A percentile compares a stretch with the other conserved stretches of the same genome.
phyloP scores from a whole-genome alignment of 2,329 filamentous ascomycete genomes.

The Ploettnerulaceae sp. region DNA sequence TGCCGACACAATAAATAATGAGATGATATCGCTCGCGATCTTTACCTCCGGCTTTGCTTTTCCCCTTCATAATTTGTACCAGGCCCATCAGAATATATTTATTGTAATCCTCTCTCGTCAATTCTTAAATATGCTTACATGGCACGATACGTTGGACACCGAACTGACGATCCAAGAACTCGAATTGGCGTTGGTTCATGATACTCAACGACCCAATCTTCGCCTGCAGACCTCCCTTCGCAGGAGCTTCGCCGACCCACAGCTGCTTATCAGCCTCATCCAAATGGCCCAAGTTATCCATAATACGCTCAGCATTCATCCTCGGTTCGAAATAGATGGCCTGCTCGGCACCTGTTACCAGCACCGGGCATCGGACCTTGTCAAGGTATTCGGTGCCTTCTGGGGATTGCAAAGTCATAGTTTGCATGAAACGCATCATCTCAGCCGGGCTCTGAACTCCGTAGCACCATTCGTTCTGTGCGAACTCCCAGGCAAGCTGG shows the following conservation, averaged over 20 bases:
- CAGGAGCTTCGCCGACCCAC: conserved; percentile 23
- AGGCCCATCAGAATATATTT: too few relatives aligned
- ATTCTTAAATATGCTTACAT: conserved; percentile 14
- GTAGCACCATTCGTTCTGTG: conserved; percentile 17
- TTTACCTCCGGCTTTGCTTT: conserved; percentile 1
- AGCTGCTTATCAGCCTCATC: conserved; percentile 21
- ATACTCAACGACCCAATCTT: conserved; percentile 22
- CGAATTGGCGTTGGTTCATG: conserved; percentile 12
- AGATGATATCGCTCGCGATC: neutral
- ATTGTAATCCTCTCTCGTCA: too few relatives aligned
- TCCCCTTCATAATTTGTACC: too few relatives aligned
- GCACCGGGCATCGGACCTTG: conserved; percentile 23
- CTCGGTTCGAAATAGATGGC: conserved; percentile 19
- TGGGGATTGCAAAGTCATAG: conserved; percentile 11
- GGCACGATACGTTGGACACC: conserved; percentile 11
- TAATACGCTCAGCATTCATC: conserved; percentile 17
- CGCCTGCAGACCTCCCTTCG: conserved; percentile 27
- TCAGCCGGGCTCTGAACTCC: conserved; percentile 18
- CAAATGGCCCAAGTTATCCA: conserved; percentile 13
- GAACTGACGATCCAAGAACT: conserved; percentile 15
- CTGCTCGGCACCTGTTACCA: conserved; percentile 26
- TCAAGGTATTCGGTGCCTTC: conserved; percentile 19
- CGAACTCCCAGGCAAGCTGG: conserved; percentile 30
- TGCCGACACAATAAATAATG: neutral
- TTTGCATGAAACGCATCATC: conserved; percentile 20